These are phyloP conservation scores for Ogataea ganodermae DNA, from an alignment of 805 yeast species.

Conservation along the genomic window DNA sequence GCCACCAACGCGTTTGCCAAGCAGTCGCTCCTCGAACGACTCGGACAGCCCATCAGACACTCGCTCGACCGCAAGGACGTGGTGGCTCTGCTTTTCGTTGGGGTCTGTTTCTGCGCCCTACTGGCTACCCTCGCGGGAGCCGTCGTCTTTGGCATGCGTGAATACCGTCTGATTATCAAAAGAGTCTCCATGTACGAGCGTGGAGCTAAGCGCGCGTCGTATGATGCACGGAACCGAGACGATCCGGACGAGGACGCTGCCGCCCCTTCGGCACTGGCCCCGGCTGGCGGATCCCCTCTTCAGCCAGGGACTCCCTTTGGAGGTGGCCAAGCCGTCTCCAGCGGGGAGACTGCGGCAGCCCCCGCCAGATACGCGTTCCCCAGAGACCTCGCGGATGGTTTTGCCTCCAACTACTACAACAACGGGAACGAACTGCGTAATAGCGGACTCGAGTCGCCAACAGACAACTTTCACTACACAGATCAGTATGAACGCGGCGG, in stretches of 20 bases:
- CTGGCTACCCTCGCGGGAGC: conserved; percentile 20
- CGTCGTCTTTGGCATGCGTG: conserved; percentile 20
- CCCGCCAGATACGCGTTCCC: background rate
- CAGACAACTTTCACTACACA: background rate
- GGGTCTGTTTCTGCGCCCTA: conserved; percentile 17
- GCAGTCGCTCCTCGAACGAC: conserved; percentile 13
- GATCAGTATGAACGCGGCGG: background rate
- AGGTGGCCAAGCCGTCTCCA: background rate
- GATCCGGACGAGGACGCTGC: background rate
- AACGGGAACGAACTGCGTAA: background rate
- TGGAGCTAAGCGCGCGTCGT: conserved; percentile 3
- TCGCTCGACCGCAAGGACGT: conserved; percentile 21
- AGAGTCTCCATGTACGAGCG: conserved; percentile 18
- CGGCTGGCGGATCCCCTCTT: background rate
- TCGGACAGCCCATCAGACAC: conserved; percentile 17
- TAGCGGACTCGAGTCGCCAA: background rate
- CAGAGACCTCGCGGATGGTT: background rate
- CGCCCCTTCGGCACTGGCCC: background rate
- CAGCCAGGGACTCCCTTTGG: background rate
- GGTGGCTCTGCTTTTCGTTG: conserved; percentile 15
- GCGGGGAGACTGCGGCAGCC: background rate
- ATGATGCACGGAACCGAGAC: background rate
- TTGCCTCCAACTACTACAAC: background rate
- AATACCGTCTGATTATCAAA: conserved; percentile 17
- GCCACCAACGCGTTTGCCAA: conserved; percentile 13